Evolutionary conservation across 345 rosid species (phyloP), one percentile per base, ranked within the genome.

Genomic region (Boechera stricta): DNA sequence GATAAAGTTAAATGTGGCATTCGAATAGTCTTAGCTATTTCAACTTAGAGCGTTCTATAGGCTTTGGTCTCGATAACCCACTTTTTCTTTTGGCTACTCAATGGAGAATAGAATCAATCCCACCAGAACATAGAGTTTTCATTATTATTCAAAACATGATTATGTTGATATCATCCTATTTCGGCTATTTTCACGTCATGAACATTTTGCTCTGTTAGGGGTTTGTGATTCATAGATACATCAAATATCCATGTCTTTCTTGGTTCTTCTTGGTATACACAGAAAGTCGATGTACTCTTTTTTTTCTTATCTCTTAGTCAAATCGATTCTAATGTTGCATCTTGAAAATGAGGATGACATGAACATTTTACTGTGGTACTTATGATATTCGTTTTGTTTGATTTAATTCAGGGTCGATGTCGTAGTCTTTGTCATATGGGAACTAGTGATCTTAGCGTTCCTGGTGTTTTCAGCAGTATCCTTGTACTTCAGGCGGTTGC

Each of bases 391-490:
- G 26, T 61, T 13, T 55, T 3, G 21, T 71, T 75, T 65, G 54
- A n/a, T 70, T 67, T 72, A 64, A 35, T 87, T 86, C 95, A 94
- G 98, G 97, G 85, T 92, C 62, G 98, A 94, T 84, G 97, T 90
- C 8, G 91, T 86, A 78, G 75, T 92, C 54, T 94, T 90, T 60
- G 98, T 92, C 13, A 84, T 94, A 82, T 94, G 97, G 98, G 98
- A 94, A 77, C 94, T 94, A 33, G 64, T 90, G 61, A 90, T 87
- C 75, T 84, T 94, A 72, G 97, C 98, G 6, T 88, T 89, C 86
- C 80, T 94, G 83, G 96, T 94, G 54, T 94, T 90, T 80, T 90
- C 98, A n/a, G 98, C 97, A 1, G 89, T 94, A 57, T 88, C 98
- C 38, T 84, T 94, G 69, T 94, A 90, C 81, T 90, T 92, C 81